These are phyloP conservation scores for Xylariaceae sp. DNA, from an alignment of 2,329 filamentous ascomycete genomes.

Conservation along the genomic window DNA sequence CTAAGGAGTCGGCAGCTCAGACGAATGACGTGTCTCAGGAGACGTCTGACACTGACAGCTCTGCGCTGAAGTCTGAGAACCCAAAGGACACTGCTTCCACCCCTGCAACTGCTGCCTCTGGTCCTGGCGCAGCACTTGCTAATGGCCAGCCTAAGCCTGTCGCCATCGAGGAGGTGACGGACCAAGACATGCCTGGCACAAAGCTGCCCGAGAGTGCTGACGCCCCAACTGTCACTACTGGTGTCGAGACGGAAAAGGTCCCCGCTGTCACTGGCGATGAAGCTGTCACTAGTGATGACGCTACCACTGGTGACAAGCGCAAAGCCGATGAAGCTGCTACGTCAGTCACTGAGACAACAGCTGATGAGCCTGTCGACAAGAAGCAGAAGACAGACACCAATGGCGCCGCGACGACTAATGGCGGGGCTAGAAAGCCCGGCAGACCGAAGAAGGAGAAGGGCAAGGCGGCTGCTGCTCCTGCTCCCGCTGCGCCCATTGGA, in stretches of 20 bases:
- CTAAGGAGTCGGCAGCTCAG: background rate
- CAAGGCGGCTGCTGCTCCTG: conserved; percentile 24
- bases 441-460: conserved; percentile 35
- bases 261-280: conserved; percentile 11
- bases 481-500: conserved; percentile 29
- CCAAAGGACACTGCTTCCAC: conserved; percentile 12
- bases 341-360: conserved; percentile 10
- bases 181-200: conserved; percentile 21
- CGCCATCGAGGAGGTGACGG: conserved; percentile 27
- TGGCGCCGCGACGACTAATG: conserved; percentile 26
- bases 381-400: conserved; percentile 36
- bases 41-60: no score
- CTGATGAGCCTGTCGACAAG: conserved; percentile 32
- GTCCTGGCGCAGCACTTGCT: conserved; percentile 11
- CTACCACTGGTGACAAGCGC: conserved; percentile 23
- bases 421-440: conserved; percentile 29
- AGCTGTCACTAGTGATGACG: conserved; percentile 8
- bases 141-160: conserved; percentile 28
- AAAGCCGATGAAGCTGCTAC: conserved; percentile 19
- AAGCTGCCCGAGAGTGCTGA: conserved; percentile 14
- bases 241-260: conserved; percentile 2
- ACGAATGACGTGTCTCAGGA: no score
- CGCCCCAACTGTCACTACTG: conserved; percentile 4
- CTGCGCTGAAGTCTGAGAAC: background rate
- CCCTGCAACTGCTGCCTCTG: conserved; percentile 8